Conservation (phyloP, 768 basidiomycete species). For the Strobilomyces dryophilus region DNA sequence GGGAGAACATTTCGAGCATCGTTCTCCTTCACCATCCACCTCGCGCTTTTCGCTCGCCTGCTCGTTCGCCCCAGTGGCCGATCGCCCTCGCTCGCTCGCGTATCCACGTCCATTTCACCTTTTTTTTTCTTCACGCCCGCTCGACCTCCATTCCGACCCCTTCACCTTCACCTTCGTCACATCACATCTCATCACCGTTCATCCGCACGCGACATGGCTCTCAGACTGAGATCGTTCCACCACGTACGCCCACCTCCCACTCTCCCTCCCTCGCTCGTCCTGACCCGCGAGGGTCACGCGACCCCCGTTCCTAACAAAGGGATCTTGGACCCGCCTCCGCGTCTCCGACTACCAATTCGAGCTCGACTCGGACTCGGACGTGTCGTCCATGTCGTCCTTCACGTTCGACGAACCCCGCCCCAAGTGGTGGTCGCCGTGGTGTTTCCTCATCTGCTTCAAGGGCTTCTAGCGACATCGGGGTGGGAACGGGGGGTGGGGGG, state of each 20-base stretch:
- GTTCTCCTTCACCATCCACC: background rate
- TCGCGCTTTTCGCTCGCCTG: background rate
- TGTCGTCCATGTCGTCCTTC: conserved; percentile 23
- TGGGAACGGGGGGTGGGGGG: too few species aligned
- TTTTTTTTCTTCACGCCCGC: background rate
- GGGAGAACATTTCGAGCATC: background rate
- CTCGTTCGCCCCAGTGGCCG: background rate
- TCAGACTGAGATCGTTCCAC: background rate
- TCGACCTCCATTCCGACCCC: background rate
- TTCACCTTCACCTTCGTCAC: too few species aligned
- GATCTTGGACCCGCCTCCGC: conserved; percentile 3
- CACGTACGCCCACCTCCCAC: background rate
- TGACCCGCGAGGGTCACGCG: background rate
- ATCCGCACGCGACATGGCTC: background rate
- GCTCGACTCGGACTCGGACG: conserved; percentile 23
- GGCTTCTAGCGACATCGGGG: background rate
- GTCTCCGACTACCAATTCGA: conserved; percentile 18
- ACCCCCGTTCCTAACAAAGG: background rate
- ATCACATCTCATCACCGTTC: too few species aligned
- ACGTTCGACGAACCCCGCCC: conserved; percentile 18
- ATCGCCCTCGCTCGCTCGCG: background rate
- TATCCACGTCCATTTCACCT: background rate
- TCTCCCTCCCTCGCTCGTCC: too few species aligned
- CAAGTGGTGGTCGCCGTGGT: conserved; percentile 20
- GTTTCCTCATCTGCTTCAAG: conserved; percentile 21